phyloP scores from a whole-genome alignment of 768 basidiomycete species.

The Phlebiopsis gigantea region DNA sequence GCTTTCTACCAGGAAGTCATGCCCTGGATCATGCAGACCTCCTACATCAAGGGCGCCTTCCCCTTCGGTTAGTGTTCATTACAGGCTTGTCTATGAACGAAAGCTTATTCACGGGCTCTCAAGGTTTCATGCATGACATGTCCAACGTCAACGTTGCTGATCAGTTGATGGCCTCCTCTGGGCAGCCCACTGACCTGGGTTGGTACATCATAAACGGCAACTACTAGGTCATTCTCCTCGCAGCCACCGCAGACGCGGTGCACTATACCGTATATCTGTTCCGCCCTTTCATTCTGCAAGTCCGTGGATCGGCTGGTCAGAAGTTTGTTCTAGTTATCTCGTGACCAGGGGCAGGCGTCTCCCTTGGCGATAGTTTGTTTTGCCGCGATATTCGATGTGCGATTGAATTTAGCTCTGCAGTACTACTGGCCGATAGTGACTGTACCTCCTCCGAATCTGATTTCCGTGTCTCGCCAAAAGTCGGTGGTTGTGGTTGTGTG shows the following conservation, averaged over 20 bases:
- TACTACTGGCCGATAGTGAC: neutral
- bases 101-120: neutral
- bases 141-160: conserved; percentile 52
- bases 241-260: conserved; percentile 1
- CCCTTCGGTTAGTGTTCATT: conserved; percentile 54
- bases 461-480: conserved; percentile 1
- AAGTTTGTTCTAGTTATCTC: neutral
- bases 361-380: neutral
- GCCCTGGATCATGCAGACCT: conserved; percentile 39
- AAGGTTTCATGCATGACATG: conserved; percentile 54
- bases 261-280: conserved; percentile 6
- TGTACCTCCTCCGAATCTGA: neutral
- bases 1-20: conserved; percentile 43
- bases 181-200: conserved; percentile 50
- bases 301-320: conserved; percentile 17
- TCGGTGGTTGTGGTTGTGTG: conserved; percentile 2
- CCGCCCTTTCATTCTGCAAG: conserved; percentile 11
- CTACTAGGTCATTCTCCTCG: conserved; percentile 2
- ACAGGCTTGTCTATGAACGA: neutral
- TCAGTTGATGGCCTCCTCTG: conserved; percentile 40
- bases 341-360: conserved; percentile 8
- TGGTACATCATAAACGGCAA: conserved; percentile 37
- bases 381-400: neutral
- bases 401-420: neutral
- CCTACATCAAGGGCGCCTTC: conserved; percentile 39